phyloP scores from a whole-genome alignment of 2,329 filamentous ascomycete genomes.

The Pestalotiopsis sp. region DNA sequence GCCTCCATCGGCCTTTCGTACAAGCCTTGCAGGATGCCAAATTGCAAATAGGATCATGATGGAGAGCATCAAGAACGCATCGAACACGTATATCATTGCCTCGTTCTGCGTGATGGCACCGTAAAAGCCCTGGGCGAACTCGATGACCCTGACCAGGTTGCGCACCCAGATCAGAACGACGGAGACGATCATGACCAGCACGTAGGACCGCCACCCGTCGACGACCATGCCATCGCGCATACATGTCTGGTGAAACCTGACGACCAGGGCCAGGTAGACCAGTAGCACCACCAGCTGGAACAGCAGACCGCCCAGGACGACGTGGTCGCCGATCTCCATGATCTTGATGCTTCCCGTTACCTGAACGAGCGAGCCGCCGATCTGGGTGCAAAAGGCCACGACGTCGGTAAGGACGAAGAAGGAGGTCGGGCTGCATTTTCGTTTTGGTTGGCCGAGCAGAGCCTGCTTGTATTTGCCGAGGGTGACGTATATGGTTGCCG shows the following conservation, averaged over 20 bases:
- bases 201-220: background rate
- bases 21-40: background rate
- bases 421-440: background rate
- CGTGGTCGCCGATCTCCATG: conserved; percentile 1
- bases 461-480: background rate
- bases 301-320: background rate
- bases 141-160: background rate
- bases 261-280: background rate
- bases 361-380: background rate
- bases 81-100: background rate
- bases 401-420: conserved; percentile 2
- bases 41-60: background rate
- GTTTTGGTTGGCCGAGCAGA: background rate
- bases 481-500: background rate
- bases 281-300: background rate
- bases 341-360: background rate
- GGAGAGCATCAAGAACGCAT: background rate
- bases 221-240: background rate
- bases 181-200: background rate
- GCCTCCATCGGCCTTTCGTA: too few relatives aligned
- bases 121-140: conserved; percentile 3
- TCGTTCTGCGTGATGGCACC: background rate
- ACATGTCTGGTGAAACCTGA: background rate
- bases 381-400: conserved; percentile 1
- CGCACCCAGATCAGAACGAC: background rate